A percentile compares a stretch with the other conserved stretches of the same genome.
Evolutionary conservation across 768 basidiomycete genomes (phyloP).

Genomic region (Hydnum rufescens): DNA sequence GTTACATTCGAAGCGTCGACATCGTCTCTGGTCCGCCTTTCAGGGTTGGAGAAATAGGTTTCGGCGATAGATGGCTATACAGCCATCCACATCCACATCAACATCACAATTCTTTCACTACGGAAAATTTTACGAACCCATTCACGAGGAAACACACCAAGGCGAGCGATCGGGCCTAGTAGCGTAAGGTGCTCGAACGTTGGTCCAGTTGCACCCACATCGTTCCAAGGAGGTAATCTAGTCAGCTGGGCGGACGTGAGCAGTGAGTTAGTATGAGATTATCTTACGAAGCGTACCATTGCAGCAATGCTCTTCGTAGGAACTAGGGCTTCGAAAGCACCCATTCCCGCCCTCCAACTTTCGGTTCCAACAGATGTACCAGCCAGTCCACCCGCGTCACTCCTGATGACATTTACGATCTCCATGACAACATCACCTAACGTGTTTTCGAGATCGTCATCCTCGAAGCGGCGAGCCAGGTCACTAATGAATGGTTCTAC

Average conservation of each 20-base stretch:
- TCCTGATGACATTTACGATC: constrained; percentile 3
- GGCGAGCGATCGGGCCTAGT: constrained; percentile 58
- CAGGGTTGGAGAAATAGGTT: constrained; percentile 71
- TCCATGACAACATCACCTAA: constrained; percentile 40
- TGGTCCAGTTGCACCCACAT: constrained; percentile 33
- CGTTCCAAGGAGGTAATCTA: constrained; percentile 54
- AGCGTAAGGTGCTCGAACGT: constrained; percentile 38
- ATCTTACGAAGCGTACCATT: constrained; percentile 22
- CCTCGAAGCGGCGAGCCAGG: constrained; percentile 60
- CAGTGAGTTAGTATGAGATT: background rate
- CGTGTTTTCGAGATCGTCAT: constrained; percentile 56
- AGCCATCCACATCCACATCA: background rate
- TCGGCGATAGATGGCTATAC: constrained; percentile 50
- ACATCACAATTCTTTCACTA: background rate
- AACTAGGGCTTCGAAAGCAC: constrained; percentile 62
- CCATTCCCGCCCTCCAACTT: constrained; percentile 64
- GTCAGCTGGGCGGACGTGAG: constrained; percentile 33
- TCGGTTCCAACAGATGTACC: background rate
- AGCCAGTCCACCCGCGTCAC: constrained; percentile 4
- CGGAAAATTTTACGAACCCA: constrained; percentile 35
- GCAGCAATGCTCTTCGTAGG: constrained; percentile 66
- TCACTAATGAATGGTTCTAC: constrained; percentile 71
- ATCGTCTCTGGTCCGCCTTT: constrained; percentile 51
- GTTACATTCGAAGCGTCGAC: constrained; percentile 69
- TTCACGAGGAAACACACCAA: constrained; percentile 76